Evolutionary conservation across 441 rosid genomes (phyloP).

Genomic region (Gossypium schwendimanii): DNA sequence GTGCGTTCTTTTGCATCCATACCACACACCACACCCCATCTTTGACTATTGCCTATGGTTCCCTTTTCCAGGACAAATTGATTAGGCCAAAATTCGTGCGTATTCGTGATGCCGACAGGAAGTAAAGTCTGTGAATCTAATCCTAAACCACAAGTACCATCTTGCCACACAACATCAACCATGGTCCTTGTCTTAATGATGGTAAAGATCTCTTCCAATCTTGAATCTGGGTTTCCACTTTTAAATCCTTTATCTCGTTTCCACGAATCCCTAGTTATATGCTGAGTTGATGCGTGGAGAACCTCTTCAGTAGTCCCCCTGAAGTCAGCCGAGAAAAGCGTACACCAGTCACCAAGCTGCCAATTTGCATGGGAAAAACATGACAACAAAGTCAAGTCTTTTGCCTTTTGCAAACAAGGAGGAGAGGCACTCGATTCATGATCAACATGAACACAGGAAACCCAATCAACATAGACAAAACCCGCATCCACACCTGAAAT

Average conservation of each 20-base stretch:
- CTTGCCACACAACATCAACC: slow-evolving; percentile 86
- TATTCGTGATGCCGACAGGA: slow-evolving; percentile 50
- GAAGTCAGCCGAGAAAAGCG: slow-evolving; percentile 38
- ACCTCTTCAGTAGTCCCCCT: slow-evolving; percentile 25
- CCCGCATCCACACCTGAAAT: slow-evolving; percentile 58
- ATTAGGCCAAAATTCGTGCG: slow-evolving; percentile 88
- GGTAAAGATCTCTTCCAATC: slow-evolving; percentile 37
- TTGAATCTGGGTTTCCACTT: slow-evolving; percentile 24
- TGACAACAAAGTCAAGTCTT: slow-evolving; percentile 52
- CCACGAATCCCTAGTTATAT: slow-evolving; percentile 15
- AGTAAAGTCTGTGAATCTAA: slow-evolving; percentile 54
- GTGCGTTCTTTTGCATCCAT: slow-evolving; percentile 74
- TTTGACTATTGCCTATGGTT: slow-evolving; percentile 33
- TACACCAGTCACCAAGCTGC: slow-evolving; percentile 95
- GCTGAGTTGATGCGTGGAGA: slow-evolving; percentile 20
- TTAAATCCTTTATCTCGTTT: slow-evolving; percentile 30
- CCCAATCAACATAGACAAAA: slow-evolving; percentile 70
- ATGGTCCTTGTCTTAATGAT: slow-evolving; percentile 57
- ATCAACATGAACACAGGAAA: slow-evolving; percentile 45
- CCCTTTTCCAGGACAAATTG: slow-evolving; percentile 75
- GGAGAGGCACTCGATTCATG: slow-evolving; percentile 28
- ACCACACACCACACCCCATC: slow-evolving; percentile 68
- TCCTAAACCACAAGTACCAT: slow-evolving; percentile 47
- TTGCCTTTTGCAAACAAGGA: slow-evolving; percentile 53
- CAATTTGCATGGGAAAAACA: slow-evolving; percentile 69